Base-by-base conservation (phyloP, 176 grass and related monocot genomes). In the Olyra latifolia region DNA sequence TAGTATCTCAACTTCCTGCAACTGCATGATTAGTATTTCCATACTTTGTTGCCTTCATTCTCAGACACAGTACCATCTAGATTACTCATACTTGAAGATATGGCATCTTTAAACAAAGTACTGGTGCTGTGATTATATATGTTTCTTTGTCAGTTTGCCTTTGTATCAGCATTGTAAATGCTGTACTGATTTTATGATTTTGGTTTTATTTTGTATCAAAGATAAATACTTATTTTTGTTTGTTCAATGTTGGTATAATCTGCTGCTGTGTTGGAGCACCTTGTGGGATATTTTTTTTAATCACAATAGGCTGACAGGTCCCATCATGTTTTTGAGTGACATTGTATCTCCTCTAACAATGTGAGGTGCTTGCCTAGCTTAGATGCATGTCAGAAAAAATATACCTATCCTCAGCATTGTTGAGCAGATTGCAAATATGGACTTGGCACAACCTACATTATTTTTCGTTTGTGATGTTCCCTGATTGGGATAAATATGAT, bases 401-500 rank as follows among this genome's bases (percentile, higher is more conserved):
- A n/a, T n/a, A n/a, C n/a, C n/a, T n/a, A n/a, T n/a, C n/a, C n/a
- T n/a, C n/a, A n/a, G n/a, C n/a, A n/a, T n/a, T n/a, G n/a, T n/a
- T n/a, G n/a, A n/a, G n/a, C n/a, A n/a, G n/a, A n/a, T n/a, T n/a
- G n/a, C n/a, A n/a, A n/a, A n/a, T n/a, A n/a, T n/a, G n/a, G n/a
- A n/a, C n/a, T n/a, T n/a, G n/a, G n/a, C n/a, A n/a, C 13, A 42
- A 42, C 38, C 53, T 24, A 60, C 22, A 44, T 27, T 24, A 17
- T 59, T 41, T 30, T 56, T 66, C 42, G 50, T 42, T 43, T 66
- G 14, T 20, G 8, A 39, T 29, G 23, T 75, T 80, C 6, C 30
- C 7, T 66, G 35, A 2, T 80, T 80, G 22, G 17, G n/a, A 39
- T 79, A 66, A 79, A 28, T 79, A 54, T 54, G 27, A 56, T 54